Percentiles rank a stretch among this genome's conserved stretches.
Conservation (phyloP, 768 basidiomycete genomes). For the Macrolepiota albuminosa region DNA sequence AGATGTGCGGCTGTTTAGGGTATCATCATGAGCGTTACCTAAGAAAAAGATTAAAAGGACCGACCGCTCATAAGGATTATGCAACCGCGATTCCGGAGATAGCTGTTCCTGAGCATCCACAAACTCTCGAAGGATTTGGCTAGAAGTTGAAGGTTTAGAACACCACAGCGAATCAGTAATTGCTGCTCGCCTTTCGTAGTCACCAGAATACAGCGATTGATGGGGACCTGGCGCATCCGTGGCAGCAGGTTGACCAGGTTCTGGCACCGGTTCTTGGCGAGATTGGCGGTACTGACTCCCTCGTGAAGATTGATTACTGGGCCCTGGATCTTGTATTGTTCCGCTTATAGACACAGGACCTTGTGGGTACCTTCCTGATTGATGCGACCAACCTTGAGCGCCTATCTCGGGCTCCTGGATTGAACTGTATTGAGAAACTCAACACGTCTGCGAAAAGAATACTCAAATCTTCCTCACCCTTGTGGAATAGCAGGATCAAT, state of each 20-base stretch:
- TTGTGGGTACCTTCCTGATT: neutral
- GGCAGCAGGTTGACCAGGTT: neutral
- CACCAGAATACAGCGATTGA: slow-evolving; percentile 5
- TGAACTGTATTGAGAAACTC: neutral
- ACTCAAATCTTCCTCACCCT: neutral
- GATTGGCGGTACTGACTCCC: neutral
- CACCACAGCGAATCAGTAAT: neutral
- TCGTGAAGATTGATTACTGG: neutral
- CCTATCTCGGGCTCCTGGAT: neutral
- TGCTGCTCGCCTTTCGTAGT: slow-evolving; percentile 3
- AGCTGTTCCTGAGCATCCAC: slow-evolving; percentile 2
- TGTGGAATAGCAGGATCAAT: neutral
- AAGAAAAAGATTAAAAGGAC: neutral
- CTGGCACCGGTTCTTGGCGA: neutral
- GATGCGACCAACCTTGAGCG: neutral
- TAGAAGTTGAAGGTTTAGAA: neutral
- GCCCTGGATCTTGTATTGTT: neutral
- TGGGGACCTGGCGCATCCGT: neutral
- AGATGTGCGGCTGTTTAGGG: neutral
- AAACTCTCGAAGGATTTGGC: slow-evolving; percentile 8
- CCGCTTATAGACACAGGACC: neutral
- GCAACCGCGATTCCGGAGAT: neutral
- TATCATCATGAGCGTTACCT: neutral
- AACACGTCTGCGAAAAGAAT: neutral
- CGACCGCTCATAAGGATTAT: neutral